Evolutionary conservation across 139 green algal species (phyloP).

Genomic region (Raphidocelis subcapitata): DNA sequence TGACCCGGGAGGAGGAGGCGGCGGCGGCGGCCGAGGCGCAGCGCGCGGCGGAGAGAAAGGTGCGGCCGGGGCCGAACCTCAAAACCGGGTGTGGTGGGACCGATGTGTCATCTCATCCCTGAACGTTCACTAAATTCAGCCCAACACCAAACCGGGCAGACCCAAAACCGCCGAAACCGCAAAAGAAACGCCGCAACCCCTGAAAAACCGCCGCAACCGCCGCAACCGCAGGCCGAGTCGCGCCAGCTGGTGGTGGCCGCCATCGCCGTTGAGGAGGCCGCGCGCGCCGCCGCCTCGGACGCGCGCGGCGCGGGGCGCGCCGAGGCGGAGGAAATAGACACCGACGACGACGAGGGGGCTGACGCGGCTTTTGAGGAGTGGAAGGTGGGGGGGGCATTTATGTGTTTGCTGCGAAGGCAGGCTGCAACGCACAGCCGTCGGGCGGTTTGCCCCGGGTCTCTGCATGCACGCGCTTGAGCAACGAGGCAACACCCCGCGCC

Average conservation of each 20-base stretch:
- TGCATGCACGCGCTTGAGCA: no score
- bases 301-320: slow-evolving; percentile 24
- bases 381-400: slow-evolving; percentile 54
- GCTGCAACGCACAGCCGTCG: no score
- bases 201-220: neutral
- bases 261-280: slow-evolving; percentile 44
- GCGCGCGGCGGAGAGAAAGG: slow-evolving; percentile 48
- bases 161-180: no score
- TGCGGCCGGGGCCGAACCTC: neutral
- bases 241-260: slow-evolving; percentile 43
- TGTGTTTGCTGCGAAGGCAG: no score
- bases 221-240: slow-evolving; percentile 25
- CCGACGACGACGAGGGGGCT: slow-evolving; percentile 70
- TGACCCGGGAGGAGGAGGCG: slow-evolving; percentile 61
- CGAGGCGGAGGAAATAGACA: slow-evolving; percentile 74
- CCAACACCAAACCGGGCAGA: no score
- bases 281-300: slow-evolving; percentile 31
- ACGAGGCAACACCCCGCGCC: no score
- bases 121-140: no score
- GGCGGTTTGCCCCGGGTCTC: no score
- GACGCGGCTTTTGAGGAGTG: slow-evolving; percentile 79
- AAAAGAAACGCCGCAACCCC: neutral
- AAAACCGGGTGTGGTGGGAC: no score
- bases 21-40: slow-evolving; percentile 31
- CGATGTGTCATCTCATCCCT: no score